phyloP scores from a whole-genome alignment of 768 basidiomycete species.

The Pleurotus ostreatus region DNA sequence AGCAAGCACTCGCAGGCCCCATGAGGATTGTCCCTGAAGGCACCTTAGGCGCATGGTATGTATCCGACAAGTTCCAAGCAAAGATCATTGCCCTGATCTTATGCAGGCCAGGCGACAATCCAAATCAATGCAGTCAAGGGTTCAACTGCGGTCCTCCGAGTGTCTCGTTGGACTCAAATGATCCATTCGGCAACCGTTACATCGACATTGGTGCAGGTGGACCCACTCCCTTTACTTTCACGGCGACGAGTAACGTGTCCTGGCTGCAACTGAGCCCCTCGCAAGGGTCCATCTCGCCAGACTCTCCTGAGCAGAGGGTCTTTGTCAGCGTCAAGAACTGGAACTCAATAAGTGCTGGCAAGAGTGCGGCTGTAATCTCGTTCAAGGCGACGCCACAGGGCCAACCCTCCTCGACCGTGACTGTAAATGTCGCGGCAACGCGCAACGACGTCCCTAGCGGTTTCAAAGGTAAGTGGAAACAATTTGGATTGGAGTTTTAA shows the following conservation, averaged over 20 bases:
- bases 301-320: slow-evolving; percentile 47
- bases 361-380: slow-evolving; percentile 33
- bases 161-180: slow-evolving; percentile 53
- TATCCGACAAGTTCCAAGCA: neutral
- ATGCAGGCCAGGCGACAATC: slow-evolving; percentile 63
- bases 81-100: neutral
- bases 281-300: slow-evolving; percentile 45
- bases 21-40: slow-evolving; percentile 65
- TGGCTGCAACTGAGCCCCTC: slow-evolving; percentile 50
- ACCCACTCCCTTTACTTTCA: slow-evolving; percentile 53
- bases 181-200: slow-evolving; percentile 47
- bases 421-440: slow-evolving; percentile 29
- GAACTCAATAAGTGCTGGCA: slow-evolving; percentile 38
- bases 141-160: slow-evolving; percentile 49
- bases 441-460: slow-evolving; percentile 33
- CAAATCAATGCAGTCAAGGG: slow-evolving; percentile 45
- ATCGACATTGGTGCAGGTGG: slow-evolving; percentile 63
- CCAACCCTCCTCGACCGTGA: slow-evolving; percentile 29
- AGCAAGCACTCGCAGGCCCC: slow-evolving; percentile 55
- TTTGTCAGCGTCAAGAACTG: slow-evolving; percentile 54
- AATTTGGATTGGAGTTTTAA: neutral
- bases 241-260: slow-evolving; percentile 39
- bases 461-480: slow-evolving; percentile 41
- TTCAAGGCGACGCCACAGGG: slow-evolving; percentile 42
- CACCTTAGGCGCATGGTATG: slow-evolving; percentile 54